Conservation (phyloP, 2,329 filamentous ascomycete species). For the Colletotrichum sp. region DNA sequence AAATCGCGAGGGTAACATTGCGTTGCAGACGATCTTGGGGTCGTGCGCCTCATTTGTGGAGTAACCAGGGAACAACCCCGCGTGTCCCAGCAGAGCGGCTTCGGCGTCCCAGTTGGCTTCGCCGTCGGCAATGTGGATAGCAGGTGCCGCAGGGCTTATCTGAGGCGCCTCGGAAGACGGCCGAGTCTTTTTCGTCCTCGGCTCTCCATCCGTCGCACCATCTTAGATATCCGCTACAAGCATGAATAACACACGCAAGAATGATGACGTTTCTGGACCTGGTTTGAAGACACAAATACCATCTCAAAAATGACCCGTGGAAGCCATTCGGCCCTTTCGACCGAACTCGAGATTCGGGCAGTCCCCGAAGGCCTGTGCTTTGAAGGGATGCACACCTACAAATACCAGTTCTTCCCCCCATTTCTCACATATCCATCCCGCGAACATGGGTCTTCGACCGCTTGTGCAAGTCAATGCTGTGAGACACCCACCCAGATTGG, state of each 20-base stretch:
- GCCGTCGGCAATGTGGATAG: not conserved
- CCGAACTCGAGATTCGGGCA: not conserved
- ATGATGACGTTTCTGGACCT: not conserved
- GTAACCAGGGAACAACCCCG: not conserved
- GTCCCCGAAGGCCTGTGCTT: not conserved
- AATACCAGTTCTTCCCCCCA: not conserved
- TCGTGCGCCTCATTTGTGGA: not conserved
- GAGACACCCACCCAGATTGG: not conserved
- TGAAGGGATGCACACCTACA: not conserved
- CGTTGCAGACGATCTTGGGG: not conserved
- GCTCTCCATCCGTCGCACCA: not conserved
- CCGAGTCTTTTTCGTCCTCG: not conserved
- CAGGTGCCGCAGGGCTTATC: not conserved
- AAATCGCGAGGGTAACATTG: not conserved
- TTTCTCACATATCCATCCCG: rapidly evolving
- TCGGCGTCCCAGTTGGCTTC: not conserved
- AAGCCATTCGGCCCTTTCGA: not conserved
- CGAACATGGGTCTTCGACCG: not conserved
- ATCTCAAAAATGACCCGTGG: not conserved
- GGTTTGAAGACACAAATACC: not conserved
- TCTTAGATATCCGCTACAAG: not conserved
- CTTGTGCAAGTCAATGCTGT: not conserved
- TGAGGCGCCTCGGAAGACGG: not conserved
- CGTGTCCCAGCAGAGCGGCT: not conserved
- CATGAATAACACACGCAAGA: not conserved